phyloP scores from a whole-genome alignment of 2,329 filamentous ascomycete species.

The Fusarium succisae region DNA sequence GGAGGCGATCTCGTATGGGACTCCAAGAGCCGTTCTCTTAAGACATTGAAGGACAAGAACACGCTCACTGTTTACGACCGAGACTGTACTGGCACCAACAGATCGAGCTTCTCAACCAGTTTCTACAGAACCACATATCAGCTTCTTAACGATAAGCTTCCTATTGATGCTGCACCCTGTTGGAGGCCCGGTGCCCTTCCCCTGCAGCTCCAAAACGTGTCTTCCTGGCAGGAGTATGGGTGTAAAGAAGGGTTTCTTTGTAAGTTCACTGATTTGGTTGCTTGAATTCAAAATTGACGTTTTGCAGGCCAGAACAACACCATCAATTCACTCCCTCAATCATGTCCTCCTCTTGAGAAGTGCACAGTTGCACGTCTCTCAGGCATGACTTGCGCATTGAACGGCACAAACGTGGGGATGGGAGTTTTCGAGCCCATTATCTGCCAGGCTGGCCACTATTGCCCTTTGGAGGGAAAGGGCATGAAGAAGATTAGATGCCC shows the following conservation, averaged over 20 bases:
- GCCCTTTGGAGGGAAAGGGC: slow-evolving; percentile 50
- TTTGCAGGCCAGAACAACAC: slow-evolving; percentile 54
- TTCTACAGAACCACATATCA: slow-evolving; percentile 49
- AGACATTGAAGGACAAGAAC: slow-evolving; percentile 36
- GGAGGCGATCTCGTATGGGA: slow-evolving; percentile 45
- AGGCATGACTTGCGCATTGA: slow-evolving; percentile 45
- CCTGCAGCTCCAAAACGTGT: slow-evolving; percentile 51
- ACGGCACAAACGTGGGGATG: slow-evolving; percentile 52
- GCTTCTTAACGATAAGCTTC: slow-evolving; percentile 40
- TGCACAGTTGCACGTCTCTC: slow-evolving; percentile 51
- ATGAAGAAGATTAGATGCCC: slow-evolving; percentile 56
- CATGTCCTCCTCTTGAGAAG: slow-evolving; percentile 51
- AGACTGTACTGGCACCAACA: slow-evolving; percentile 55
- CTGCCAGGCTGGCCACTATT: slow-evolving; percentile 60
- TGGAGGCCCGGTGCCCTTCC: slow-evolving; percentile 52
- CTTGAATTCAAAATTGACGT: neutral
- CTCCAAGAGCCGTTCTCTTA: slow-evolving; percentile 33
- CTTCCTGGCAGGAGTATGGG: slow-evolving; percentile 49
- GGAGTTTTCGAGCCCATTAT: slow-evolving; percentile 61
- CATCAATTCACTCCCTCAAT: slow-evolving; percentile 57
- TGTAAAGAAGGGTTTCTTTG: slow-evolving; percentile 56
- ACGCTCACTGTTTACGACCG: slow-evolving; percentile 49
- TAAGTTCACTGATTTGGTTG: slow-evolving; percentile 36
- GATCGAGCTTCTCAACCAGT: slow-evolving; percentile 52
- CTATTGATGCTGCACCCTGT: slow-evolving; percentile 52